These are phyloP conservation scores for Diaporthe caulivora DNA, from an alignment of 2,329 filamentous ascomycete species.

Conservation along the genomic window DNA sequence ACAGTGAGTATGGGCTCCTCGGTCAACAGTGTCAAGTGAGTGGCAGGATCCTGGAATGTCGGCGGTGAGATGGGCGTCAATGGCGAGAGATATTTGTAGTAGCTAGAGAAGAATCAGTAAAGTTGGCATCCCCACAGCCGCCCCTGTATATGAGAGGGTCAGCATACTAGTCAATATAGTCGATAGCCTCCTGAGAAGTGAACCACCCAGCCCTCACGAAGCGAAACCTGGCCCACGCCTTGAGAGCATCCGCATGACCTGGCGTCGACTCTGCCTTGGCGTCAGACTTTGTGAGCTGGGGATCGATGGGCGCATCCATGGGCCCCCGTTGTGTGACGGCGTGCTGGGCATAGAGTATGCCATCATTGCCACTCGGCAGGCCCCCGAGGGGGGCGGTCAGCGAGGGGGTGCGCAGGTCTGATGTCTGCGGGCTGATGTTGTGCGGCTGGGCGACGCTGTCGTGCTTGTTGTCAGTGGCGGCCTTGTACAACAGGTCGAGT, in stretches of 20 bases:
- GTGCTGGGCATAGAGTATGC: constrained; percentile 40
- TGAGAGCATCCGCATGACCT: constrained; percentile 77
- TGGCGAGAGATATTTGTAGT: constrained; percentile 91
- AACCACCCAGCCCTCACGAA: constrained; percentile 99
- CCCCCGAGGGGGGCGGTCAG: constrained; percentile 13
- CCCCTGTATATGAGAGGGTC: not conserved
- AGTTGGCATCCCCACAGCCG: not conserved
- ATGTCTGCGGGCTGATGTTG: constrained; percentile 26
- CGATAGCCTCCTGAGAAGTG: constrained; percentile 90
- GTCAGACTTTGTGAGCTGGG: constrained; percentile 58
- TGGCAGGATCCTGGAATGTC: constrained; percentile 85
- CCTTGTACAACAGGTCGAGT: constrained; percentile 90
- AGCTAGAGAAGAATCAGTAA: constrained; percentile 61
- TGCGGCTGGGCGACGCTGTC: constrained; percentile 17
- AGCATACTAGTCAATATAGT: constrained; percentile 89
- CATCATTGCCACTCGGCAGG: constrained; percentile 25
- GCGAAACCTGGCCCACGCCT: constrained; percentile 90
- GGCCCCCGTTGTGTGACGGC: constrained; percentile 41
- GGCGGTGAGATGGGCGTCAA: constrained; percentile 94
- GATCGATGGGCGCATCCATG: constrained; percentile 56
- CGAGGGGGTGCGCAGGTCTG: constrained; percentile 21
- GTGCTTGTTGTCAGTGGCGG: constrained; percentile 71
- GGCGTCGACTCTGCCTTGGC: constrained; percentile 57
- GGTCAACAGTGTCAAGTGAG: constrained; percentile 82
- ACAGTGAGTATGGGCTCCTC: constrained; percentile 95